Evolutionary conservation across 768 basidiomycete species (phyloP).

Genomic region (Mycena vulgaris): DNA sequence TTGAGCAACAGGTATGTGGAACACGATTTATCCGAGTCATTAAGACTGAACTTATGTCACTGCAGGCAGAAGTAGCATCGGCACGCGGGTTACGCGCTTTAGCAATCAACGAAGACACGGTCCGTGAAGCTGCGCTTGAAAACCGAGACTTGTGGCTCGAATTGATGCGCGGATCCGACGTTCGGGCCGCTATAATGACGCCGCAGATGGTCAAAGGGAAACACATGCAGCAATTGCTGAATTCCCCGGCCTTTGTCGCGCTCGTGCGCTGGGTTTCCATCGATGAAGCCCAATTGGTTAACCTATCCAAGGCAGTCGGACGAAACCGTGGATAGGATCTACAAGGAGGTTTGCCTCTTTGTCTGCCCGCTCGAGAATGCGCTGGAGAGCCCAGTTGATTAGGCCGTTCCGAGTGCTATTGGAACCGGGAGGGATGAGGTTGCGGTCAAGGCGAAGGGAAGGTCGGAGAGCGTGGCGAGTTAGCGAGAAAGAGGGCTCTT

Average conservation of each 20-base stretch:
- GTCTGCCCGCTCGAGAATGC: not conserved
- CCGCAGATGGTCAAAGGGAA: not conserved
- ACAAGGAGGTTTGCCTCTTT: not conserved
- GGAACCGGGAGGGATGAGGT: not conserved
- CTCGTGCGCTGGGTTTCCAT: no score
- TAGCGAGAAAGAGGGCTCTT: not conserved
- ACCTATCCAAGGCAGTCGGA: not conserved
- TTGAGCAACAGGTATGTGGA: constrained; percentile 33
- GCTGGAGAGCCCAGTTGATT: constrained; percentile 1
- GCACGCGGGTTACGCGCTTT: not conserved
- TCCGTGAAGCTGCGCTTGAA: constrained; percentile 13
- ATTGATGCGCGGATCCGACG: not conserved
- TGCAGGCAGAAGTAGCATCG: constrained; percentile 2
- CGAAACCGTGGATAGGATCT: not conserved
- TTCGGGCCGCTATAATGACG: no score
- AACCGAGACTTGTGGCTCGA: not conserved
- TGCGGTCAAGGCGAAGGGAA: not conserved
- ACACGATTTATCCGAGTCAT: not conserved
- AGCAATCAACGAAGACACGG: constrained; percentile 25
- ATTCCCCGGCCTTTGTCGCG: not conserved
- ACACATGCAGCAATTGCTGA: not conserved
- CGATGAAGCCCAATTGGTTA: not conserved
- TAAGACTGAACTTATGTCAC: not conserved
- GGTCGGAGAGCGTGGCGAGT: constrained; percentile 1
- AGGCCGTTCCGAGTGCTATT: constrained; percentile 1